phyloP scores from a whole-genome alignment of 1,284 basidiomycete species.

The Schizophyllum amplum region DNA sequence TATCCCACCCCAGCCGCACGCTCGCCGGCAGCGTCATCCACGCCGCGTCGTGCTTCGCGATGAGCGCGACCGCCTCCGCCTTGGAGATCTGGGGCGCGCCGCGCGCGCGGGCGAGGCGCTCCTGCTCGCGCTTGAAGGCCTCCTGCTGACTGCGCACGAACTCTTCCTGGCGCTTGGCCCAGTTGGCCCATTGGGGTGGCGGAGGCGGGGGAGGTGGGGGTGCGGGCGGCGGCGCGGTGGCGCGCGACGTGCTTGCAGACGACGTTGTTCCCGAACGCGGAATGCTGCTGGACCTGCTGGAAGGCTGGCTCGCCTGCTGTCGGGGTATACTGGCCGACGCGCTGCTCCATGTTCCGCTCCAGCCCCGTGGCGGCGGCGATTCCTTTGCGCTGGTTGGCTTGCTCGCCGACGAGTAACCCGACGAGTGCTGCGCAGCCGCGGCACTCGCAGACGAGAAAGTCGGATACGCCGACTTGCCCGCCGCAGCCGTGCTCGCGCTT shows the following conservation, averaged over 20 bases:
- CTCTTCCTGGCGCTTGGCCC: slow-evolving; percentile 49
- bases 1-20: slow-evolving; percentile 31
- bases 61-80: slow-evolving; percentile 43
- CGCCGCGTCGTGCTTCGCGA: slow-evolving; percentile 47
- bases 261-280: no score
- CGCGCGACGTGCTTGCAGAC: not conserved
- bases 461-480: not conserved
- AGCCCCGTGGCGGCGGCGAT: not conserved
- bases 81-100: slow-evolving; percentile 38
- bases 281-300: not conserved
- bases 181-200: slow-evolving; percentile 27
- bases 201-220: slow-evolving; percentile 3
- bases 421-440: not conserved
- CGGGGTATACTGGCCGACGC: not conserved
- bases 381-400: not conserved
- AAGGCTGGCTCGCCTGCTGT: not conserved
- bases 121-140: slow-evolving; percentile 51
- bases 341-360: not conserved
- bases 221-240: not conserved
- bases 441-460: not conserved
- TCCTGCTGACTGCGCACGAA: slow-evolving; percentile 45
- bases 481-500: not conserved
- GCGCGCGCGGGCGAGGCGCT: slow-evolving; percentile 32
- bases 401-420: not conserved
- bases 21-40: slow-evolving; percentile 30